phyloP scores from a whole-genome alignment of 768 basidiomycete genomes.

The Asterophora parasitica region DNA sequence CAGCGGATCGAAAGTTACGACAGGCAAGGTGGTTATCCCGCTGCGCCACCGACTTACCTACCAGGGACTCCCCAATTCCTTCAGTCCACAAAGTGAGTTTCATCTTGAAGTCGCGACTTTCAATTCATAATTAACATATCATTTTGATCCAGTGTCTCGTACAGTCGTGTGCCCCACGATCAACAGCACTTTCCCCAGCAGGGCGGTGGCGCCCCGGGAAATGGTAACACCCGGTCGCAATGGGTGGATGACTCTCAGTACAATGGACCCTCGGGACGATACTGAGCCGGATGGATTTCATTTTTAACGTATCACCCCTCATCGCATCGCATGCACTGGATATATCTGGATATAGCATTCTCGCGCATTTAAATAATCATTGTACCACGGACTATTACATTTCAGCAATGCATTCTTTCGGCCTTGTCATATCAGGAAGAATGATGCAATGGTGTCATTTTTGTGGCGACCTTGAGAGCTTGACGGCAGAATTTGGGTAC shows the following conservation, averaged over 20 bases:
- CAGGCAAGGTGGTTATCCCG: slow-evolving; percentile 16
- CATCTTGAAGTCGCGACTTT: slow-evolving; percentile 11
- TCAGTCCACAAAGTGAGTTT: slow-evolving; percentile 16
- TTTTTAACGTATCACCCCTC: not conserved
- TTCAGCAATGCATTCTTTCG: not conserved
- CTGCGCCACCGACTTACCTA: slow-evolving; percentile 12
- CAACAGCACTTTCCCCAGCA: slow-evolving; percentile 17
- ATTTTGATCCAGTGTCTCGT: slow-evolving; percentile 5
- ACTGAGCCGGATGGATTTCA: slow-evolving; percentile 3
- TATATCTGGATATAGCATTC: not conserved
- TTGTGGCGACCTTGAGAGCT: no score
- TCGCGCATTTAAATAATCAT: not conserved
- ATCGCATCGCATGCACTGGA: not conserved
- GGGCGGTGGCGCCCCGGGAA: not conserved
- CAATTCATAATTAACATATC: not conserved
- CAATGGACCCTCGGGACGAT: slow-evolving; percentile 29
- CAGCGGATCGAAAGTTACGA: slow-evolving; percentile 20
- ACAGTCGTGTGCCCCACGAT: slow-evolving; percentile 26
- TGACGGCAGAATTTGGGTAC: no score
- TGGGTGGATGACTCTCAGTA: slow-evolving; percentile 46
- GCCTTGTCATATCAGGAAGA: no score
- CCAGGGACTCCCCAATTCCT: slow-evolving; percentile 13
- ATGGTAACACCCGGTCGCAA: slow-evolving; percentile 23
- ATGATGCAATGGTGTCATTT: no score
- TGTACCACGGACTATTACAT: not conserved